phyloP scores from a whole-genome alignment of 805 yeast genomes.

The Suhomyces tanzawaensis region DNA sequence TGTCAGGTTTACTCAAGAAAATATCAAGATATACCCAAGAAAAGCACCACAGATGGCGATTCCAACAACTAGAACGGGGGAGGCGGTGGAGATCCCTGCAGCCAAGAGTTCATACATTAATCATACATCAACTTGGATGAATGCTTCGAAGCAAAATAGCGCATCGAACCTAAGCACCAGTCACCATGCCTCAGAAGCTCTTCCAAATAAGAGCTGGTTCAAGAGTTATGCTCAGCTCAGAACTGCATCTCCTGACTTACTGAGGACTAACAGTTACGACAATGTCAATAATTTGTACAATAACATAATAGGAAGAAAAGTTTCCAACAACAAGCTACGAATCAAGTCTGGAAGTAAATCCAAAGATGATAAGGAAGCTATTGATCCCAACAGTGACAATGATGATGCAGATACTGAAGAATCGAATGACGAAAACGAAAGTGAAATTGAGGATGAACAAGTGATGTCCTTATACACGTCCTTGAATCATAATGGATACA shows the following conservation, averaged over 20 bases:
- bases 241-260: slow-evolving; percentile 16
- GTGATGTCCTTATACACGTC: slow-evolving; percentile 67
- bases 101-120: slow-evolving; percentile 22
- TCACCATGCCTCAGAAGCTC: slow-evolving; percentile 22
- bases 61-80: slow-evolving; percentile 78
- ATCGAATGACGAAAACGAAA: slow-evolving; percentile 25
- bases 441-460: slow-evolving; percentile 60
- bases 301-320: slow-evolving; percentile 18
- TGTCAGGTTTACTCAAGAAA: slow-evolving; percentile 4
- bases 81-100: slow-evolving; percentile 67
- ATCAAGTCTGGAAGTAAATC: slow-evolving; percentile 12
- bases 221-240: slow-evolving; percentile 27
- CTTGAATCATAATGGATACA: slow-evolving; percentile 33
- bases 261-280: slow-evolving; percentile 22
- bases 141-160: background rate
- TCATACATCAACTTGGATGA: no score
- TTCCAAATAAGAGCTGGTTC: slow-evolving; percentile 22
- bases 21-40: slow-evolving; percentile 19
- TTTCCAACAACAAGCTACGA: slow-evolving; percentile 13
- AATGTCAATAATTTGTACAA: slow-evolving; percentile 25
- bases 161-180: slow-evolving; percentile 12
- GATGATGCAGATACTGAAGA: slow-evolving; percentile 7
- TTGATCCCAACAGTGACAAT: slow-evolving; percentile 1
- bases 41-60: slow-evolving; percentile 61
- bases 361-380: slow-evolving; percentile 8